A percentile compares a stretch with the other conserved stretches of the same genome.
Evolutionary conservation across 169 alveolate genomes (phyloP).

Genomic region (Pseudocohnilembus persalinus): DNA sequence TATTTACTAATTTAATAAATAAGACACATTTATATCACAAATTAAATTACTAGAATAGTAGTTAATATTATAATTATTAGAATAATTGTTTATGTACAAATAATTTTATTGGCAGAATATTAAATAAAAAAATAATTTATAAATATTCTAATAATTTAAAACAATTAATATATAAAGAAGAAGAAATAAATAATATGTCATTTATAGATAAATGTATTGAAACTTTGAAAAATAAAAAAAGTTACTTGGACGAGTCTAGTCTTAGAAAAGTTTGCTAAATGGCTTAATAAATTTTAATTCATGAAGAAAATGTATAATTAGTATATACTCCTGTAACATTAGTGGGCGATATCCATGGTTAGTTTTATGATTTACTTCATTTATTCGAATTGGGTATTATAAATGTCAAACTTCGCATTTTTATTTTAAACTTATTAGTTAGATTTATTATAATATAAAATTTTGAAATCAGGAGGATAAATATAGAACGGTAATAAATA

Average conservation of each 20-base stretch:
- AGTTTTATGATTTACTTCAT: not conserved
- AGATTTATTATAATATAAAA: constrained; percentile 85
- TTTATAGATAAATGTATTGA: not conserved
- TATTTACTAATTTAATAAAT: too few species aligned
- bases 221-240: too few species aligned
- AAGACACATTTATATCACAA: too few species aligned
- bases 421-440: constrained; percentile 57
- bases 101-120: too few species aligned
- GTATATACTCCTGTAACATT: not conserved
- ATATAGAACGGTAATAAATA: constrained; percentile 85
- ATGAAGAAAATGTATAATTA: not conserved
- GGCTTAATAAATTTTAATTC: not conserved
- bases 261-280: not conserved
- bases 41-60: too few species aligned
- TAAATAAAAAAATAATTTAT: too few species aligned
- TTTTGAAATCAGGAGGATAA: constrained; percentile 88
- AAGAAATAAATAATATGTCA: not conserved
- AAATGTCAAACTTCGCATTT: not conserved
- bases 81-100: too few species aligned
- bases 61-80: too few species aligned
- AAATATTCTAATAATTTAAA: not conserved
- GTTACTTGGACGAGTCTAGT: not conserved
- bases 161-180: not conserved
- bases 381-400: not conserved
- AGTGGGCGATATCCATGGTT: not conserved